Evolutionary conservation across 2,329 filamentous ascomycete species (phyloP), one percentile per base, ranked within the genome.

Genomic region (Aspergillus clavatus): DNA sequence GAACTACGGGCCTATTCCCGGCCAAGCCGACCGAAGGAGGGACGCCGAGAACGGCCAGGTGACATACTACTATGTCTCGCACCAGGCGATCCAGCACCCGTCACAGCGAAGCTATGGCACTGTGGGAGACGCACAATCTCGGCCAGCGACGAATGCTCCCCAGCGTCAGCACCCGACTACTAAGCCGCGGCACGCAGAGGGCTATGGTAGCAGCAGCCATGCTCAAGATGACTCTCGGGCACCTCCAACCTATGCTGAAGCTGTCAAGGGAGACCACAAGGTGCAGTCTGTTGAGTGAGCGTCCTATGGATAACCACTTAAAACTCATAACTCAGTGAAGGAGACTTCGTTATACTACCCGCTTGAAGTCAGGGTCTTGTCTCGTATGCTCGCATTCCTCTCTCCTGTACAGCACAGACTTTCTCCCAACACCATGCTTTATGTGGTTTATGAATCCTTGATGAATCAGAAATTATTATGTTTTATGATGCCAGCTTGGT

Each of bases 161-260:
- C 27, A 43, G 10, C 12, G 27, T n/a, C 28, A 24, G 29, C 29
- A 40, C 10, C 43, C 29, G 36, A 42, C 51, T 33, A 47, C 55
- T 8, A 54, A 57, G 27, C 51, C 53, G 4, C 59, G 64, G 37
- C 52, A 56, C 7, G 49, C 49, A 39, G 50, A 54, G 4, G 46
- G 45, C 27, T 53, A 53, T 26, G 59, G 61, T 48, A 65, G 60
- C 60, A 62, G 60, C 54, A 60, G 61, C 45, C 59, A 56, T 33
- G 53, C 56, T 54, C 57, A 57, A 53, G 62, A 66, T 43, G 68
- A 50, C 58, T 62, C 70, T 67, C 53, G 68, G 69, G 24, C 71
- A 28, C 90, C 91, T 33, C 91, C 93, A 3, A 88, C 85, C 11
- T 97, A 97, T 67, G 86, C 87, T 12, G 88, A 96, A 70, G 91